Percentiles rank a stretch among this genome's conserved stretches.
Evolutionary conservation across 352 stramenopile species (phyloP).

Genomic region (Globisporangium alternatum): DNA sequence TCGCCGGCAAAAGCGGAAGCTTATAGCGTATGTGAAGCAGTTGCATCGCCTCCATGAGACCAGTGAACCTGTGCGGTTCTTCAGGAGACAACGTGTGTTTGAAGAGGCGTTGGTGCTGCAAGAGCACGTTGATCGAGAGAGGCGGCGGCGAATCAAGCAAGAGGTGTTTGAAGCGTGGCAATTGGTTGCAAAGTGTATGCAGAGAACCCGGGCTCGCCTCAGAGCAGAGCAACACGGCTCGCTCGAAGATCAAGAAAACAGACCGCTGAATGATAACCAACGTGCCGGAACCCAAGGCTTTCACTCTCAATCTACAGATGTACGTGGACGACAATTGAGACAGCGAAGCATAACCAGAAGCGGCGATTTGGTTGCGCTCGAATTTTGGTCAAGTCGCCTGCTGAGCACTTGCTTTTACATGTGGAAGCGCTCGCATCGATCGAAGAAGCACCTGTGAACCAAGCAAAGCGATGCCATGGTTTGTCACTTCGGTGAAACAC

Average conservation of each 20-base stretch:
- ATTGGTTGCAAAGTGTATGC: neutral
- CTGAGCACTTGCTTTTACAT: constrained; percentile 10
- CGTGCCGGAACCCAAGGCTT: neutral
- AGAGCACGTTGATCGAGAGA: neutral
- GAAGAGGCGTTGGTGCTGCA: neutral
- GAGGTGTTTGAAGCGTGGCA: constrained; percentile 7
- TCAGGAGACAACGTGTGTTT: neutral
- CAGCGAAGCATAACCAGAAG: neutral
- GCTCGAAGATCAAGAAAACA: constrained; percentile 4
- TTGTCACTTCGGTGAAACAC: neutral
- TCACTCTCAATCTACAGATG: neutral
- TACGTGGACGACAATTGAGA: neutral
- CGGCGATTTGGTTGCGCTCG: neutral
- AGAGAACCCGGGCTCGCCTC: neutral
- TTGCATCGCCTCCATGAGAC: neutral
- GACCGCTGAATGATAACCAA: neutral
- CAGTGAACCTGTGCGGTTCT: neutral
- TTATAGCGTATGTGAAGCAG: neutral
- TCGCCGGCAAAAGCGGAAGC: constrained; percentile 2
- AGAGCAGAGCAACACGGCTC: neutral
- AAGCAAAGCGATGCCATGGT: neutral
- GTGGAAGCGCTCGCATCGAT: constrained; percentile 10
- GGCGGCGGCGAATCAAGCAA: neutral
- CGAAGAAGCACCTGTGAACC: neutral
- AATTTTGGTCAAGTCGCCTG: constrained; percentile 3